These are phyloP conservation scores for sunflower (Helianthus annuus) DNA, from an alignment of 129 eudicot genomes.

Conservation along the genomic window HanXRQr2.0-SUNRISE NC_035444.2:38270129-38270628, in stretches of 20 bases:
- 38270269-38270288: constrained; percentile 42
- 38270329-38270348: constrained; percentile 57
- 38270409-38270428: constrained; percentile 19
- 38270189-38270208: constrained; percentile 48
- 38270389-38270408: constrained; percentile 35
- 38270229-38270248: constrained; percentile 41
- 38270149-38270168: constrained; percentile 53
- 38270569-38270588: constrained; percentile 22
- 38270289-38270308: constrained; percentile 45
- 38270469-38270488: constrained; percentile 18
- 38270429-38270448: constrained; percentile 21
- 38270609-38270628: constrained; percentile 46
- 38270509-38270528: constrained; percentile 35
- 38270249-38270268: constrained; percentile 60
- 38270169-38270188: constrained; percentile 52
- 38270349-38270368: constrained; percentile 81
- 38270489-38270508: constrained; percentile 3
- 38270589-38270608: background rate
- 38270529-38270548: constrained; percentile 20
- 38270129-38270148: constrained; percentile 55
- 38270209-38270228: constrained; percentile 33
- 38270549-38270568: constrained; percentile 28
- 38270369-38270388: constrained; percentile 81
- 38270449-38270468: constrained; percentile 15
- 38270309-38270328: constrained; percentile 33